phyloP scores from a whole-genome alignment of 805 yeast genomes.

The Saturnispora bothae region DNA sequence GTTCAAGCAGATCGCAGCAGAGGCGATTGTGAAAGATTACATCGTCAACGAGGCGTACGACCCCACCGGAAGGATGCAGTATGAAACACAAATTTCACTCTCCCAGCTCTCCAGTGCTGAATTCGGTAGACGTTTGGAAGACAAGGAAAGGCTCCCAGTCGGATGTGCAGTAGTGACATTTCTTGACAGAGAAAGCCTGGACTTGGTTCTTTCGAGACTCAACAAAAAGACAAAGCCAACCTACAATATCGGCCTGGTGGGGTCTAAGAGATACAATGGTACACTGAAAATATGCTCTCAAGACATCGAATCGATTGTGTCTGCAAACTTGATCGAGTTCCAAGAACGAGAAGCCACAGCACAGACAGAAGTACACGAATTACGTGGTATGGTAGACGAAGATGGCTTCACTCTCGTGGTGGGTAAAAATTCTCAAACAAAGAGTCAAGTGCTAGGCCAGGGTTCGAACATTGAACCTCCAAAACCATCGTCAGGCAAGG shows the following conservation, averaged over 20 bases:
- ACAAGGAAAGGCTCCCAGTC: constrained; percentile 45
- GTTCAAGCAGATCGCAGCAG: constrained; percentile 50
- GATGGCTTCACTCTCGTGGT: constrained; percentile 93
- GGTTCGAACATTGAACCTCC: constrained; percentile 22
- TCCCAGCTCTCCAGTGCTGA: constrained; percentile 49
- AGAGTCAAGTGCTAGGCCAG: constrained; percentile 57
- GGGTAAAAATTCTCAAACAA: constrained; percentile 74
- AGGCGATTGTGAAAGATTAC: constrained; percentile 46
- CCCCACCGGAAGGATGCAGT: constrained; percentile 17
- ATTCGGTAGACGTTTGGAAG: constrained; percentile 23
- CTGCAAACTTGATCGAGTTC: constrained; percentile 54
- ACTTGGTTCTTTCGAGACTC: constrained; percentile 53
- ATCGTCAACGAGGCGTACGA: constrained; percentile 26
- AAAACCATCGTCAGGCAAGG: constrained; percentile 60
- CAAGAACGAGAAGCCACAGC: constrained; percentile 59
- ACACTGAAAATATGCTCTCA: constrained; percentile 36
- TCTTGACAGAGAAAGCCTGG: constrained; percentile 58
- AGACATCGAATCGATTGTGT: constrained; percentile 45
- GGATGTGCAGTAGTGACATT: constrained; percentile 66
- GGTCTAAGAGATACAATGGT: constrained; percentile 33
- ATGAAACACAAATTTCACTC: constrained; percentile 40
- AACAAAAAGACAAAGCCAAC: constrained; percentile 30
- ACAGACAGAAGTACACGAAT: constrained; percentile 41
- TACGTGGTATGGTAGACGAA: constrained; percentile 66
- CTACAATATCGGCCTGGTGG: constrained; percentile 24